Evolutionary conservation across 2,329 filamentous ascomycete genomes (phyloP).

Genomic region (Aureobasidium sp.): DNA sequence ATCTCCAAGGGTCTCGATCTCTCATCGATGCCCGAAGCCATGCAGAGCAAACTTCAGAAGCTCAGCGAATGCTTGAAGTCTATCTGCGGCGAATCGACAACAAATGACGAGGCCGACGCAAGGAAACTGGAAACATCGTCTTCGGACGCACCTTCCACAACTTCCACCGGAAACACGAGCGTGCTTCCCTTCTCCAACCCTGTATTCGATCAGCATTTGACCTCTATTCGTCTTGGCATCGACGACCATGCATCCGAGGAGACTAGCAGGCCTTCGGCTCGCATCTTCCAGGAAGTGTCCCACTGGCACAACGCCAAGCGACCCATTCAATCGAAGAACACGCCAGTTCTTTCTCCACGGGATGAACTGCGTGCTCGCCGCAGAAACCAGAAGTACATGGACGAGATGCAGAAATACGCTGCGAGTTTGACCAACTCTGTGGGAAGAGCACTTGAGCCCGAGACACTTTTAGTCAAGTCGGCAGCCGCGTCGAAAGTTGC

Average conservation of each 20-base stretch:
- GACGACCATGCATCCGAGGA: conserved; percentile 27
- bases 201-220: conserved; percentile 40
- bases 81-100: background rate
- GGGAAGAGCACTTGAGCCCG: conserved; percentile 55
- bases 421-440: conserved; percentile 58
- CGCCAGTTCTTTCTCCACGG: conserved; percentile 18
- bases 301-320: conserved; percentile 57
- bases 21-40: background rate
- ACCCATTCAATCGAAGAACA: conserved; percentile 36
- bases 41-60: background rate
- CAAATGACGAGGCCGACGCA: background rate
- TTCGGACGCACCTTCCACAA: background rate
- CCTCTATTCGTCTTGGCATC: conserved; percentile 33
- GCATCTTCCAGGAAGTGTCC: conserved; percentile 39
- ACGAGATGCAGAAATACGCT: conserved; percentile 59
- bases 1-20: conserved; percentile 7
- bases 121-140: background rate
- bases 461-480: conserved; percentile 39
- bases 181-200: conserved; percentile 41
- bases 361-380: conserved; percentile 34
- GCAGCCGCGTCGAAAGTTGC: conserved; percentile 13
- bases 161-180: conserved; percentile 1
- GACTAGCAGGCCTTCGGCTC: conserved; percentile 27
- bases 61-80: background rate
- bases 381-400: conserved; percentile 56